These are phyloP conservation scores for Phytopythium sindhum DNA, from an alignment of 352 stramenopile species.

Conservation along the genomic window DNA sequence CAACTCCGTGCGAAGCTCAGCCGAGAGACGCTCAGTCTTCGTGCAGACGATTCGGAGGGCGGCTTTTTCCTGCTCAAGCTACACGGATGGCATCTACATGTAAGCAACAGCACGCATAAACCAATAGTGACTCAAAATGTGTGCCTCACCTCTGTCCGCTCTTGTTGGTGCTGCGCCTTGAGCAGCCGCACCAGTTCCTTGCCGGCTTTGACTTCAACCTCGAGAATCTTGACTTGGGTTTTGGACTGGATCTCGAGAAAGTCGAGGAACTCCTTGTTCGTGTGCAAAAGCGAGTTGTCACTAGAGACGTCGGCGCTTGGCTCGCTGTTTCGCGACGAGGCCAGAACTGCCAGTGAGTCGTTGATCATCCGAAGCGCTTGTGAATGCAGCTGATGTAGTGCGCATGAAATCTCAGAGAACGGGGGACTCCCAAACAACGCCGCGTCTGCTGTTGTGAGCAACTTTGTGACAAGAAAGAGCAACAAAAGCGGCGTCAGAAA, in stretches of 20 bases:
- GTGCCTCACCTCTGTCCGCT: conserved; percentile 28
- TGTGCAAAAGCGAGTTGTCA: background rate
- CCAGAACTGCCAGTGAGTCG: conserved; percentile 11
- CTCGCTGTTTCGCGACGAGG: background rate
- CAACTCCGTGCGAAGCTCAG: conserved; percentile 38
- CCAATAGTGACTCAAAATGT: background rate
- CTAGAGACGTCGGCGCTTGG: background rate
- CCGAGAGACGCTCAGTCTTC: conserved; percentile 45
- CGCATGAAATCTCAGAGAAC: conserved; percentile 3
- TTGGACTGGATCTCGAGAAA: conserved; percentile 39
- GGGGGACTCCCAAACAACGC: conserved; percentile 15
- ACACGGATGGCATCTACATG: background rate
- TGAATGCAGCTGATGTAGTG: conserved; percentile 31
- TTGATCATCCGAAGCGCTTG: conserved; percentile 31
- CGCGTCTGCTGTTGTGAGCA: conserved; percentile 24
- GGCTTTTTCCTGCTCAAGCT: conserved; percentile 55
- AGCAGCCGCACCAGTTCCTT: conserved; percentile 59
- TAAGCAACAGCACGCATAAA: background rate
- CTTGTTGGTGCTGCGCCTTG: conserved; percentile 49
- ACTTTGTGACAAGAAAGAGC: conserved; percentile 13
- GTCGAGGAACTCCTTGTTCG: conserved; percentile 33
- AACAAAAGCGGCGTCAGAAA: background rate
- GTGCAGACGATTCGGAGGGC: conserved; percentile 29
- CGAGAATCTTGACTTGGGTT: conserved; percentile 49
- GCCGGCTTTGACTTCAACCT: conserved; percentile 55